Percentiles rank a stretch among this genome's conserved stretches.
These are phyloP conservation scores for Lasiodiplodia theobromae DNA, from an alignment of 2,329 filamentous ascomycete genomes.

Conservation along the genomic window DNA sequence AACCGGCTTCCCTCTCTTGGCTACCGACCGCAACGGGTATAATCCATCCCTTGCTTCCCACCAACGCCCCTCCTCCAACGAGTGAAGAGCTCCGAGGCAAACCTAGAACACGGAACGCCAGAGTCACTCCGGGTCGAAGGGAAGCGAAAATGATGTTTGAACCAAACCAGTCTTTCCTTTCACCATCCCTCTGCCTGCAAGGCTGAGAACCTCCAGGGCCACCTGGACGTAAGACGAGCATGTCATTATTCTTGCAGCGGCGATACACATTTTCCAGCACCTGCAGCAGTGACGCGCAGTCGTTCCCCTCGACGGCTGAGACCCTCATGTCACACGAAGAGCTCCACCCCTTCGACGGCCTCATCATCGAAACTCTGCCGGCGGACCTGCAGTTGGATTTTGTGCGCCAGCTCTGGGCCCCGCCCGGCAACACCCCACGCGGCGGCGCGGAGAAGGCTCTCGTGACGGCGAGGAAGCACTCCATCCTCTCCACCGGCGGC, in stretches of 20 bases:
- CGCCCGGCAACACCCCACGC: neutral
- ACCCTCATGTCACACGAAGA: conserved; percentile 21
- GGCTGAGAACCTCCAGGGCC: neutral
- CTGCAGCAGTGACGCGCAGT: neutral
- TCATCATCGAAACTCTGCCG: conserved; percentile 16
- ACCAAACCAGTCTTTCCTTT: neutral
- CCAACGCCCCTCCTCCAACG: neutral
- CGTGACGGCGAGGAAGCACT: neutral
- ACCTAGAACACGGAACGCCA: neutral
- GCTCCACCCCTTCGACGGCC: conserved; percentile 2
- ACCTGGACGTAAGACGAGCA: neutral
- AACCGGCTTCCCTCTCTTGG: neutral
- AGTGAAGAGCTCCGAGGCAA: neutral
- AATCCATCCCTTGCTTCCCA: conserved; percentile 14
- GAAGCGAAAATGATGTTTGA: neutral
- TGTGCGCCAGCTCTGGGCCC: conserved; percentile 4
- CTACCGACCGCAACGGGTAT: neutral
- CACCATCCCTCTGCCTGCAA: neutral
- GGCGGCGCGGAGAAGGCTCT: neutral
- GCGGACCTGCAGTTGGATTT: neutral
- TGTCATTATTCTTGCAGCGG: neutral
- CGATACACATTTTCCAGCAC: neutral
- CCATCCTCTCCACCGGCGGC: neutral
- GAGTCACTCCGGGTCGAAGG: neutral
- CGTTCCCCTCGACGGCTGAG: neutral